Evolutionary conservation across 257 asterid species (phyloP), one percentile per base, ranked within the genome.

Genomic region (Agastache rugosa): DNA sequence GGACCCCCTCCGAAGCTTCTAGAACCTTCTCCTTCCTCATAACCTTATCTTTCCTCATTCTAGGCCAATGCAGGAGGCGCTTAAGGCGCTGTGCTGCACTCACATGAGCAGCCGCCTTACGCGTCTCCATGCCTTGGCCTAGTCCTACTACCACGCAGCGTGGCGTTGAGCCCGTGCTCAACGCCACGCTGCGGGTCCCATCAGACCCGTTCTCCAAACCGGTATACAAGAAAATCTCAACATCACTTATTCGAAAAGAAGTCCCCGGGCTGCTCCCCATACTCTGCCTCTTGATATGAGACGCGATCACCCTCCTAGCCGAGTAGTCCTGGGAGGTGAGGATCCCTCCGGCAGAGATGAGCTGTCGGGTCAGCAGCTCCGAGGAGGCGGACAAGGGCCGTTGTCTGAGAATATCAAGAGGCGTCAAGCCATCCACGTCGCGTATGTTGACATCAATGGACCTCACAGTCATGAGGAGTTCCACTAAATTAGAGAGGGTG

Each of bases 301-400:
- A 90, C 0, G 98, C 97, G 15, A 95, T 82, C 3, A 81, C 87
- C 72, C 75, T 84, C 74, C 96, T 85, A 2, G 99, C 86, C 0
- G 97, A 84, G 54, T 85, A 83, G 75, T 93, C 93, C 58, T 83
- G 89, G 12, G 90, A 76, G 67, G 85, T 86, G 69, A 89, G 85
- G 44, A 92, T 87, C 35, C 98, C 97, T 1, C 97, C 98, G 0
- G 92, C 97, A 0, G 96, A 92, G 7, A 95, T 87, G 81, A 95
- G 75, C 58, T 85, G 97, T 12, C 86, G 81, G 47, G 89, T 82
- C 6, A 92, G 82, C 6, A 90, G 78, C 27, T 92, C 98, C 0
- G 93, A 89, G 1, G 97, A 86, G 4, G 86, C 87, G n/a, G 96
- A 88, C 6, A 63, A 78, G 2, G 98, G 97, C 8, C 86, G 82